Evolutionary conservation across 306 rosid genomes (phyloP).

Genomic region (Cicer chorassanicum): DNA sequence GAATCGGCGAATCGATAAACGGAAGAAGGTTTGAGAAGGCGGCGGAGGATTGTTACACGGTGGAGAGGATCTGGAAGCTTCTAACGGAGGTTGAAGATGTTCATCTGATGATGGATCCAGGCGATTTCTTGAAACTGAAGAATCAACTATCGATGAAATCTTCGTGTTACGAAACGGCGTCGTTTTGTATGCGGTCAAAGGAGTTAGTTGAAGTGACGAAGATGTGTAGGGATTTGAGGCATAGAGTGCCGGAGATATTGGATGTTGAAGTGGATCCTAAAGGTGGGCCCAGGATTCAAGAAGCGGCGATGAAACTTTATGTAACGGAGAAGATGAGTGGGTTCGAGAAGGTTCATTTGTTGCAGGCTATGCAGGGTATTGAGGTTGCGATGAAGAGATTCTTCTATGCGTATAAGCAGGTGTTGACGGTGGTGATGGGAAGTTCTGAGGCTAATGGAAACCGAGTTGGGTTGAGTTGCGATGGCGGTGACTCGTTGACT

Average conservation of each 20-base stretch:
- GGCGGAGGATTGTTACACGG: constrained; percentile 60
- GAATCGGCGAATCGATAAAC: constrained; percentile 49
- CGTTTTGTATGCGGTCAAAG: constrained; percentile 78
- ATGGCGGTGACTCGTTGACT: constrained; percentile 74
- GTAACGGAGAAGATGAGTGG: constrained; percentile 49
- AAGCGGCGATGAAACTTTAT: constrained; percentile 86
- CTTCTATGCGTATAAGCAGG: constrained; percentile 81
- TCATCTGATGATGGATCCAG: constrained; percentile 83
- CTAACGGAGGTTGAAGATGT: constrained; percentile 72
- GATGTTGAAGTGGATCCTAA: constrained; percentile 81
- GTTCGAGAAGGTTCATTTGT: constrained; percentile 64
- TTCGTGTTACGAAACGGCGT: constrained; percentile 48
- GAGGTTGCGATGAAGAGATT: constrained; percentile 79
- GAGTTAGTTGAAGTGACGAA: constrained; percentile 66
- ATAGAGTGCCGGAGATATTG: constrained; percentile 70
- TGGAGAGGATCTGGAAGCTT: constrained; percentile 90
- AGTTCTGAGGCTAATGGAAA: constrained; percentile 81
- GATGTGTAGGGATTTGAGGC: constrained; percentile 71
- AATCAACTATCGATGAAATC: constrained; percentile 54
- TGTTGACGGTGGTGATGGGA: constrained; percentile 72
- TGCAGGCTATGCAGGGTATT: constrained; percentile 76
- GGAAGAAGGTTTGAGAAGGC: constrained; percentile 52
- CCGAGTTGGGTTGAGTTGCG: constrained; percentile 62
- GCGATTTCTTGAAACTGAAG: constrained; percentile 72
- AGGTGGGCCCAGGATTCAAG: constrained; percentile 92